Evolutionary conservation across 2,329 filamentous ascomycete genomes (phyloP), one percentile per base, ranked within the genome.

Genomic region (Calonectria pteridis): DNA sequence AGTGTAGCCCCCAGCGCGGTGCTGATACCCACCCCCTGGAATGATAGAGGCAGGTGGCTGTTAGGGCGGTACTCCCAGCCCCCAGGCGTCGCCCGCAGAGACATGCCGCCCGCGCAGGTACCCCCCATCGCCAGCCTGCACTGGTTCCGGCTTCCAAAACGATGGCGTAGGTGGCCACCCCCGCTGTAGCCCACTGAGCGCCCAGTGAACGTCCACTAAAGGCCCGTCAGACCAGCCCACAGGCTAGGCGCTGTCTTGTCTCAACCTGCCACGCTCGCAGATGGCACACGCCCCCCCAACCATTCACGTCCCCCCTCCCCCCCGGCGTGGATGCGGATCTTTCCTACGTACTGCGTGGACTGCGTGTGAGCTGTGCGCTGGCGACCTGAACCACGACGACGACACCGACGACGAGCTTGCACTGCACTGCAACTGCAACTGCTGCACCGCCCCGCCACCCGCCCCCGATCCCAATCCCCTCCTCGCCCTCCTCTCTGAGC

Each of bases 281-380:
- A 67, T 78, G 72, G 72, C 76, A 77, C 78, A 80, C 78, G 73
- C 76, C 69, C 64, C 63, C 77, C 78, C 29, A 51, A 65, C 78
- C 76, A 74, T 78, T 77, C 78, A 80, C 78, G 75, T 80, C 76
- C 69, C 63, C 66, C 40, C 37, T 72, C 67, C 76, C 63, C 76
- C 74, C 74, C 67, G 68, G 75, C 73, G 73, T 76, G 73, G 74
- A 79, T 80, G 77, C 78, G 77, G 78, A 80, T 73, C 74, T 76
- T 75, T 78, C 73, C 77, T 77, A 68, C 72, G 69, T 76, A 46
- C 49, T 66, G 74, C 74, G 76, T 71, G 31, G 31, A 40, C 51
- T 58, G 51, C 55, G 55, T 59, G 4, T 59, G 59, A 46, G 67
- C 43, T 63, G 79, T 80, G 75, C 76, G 78, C 78, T 78, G 76